Evolutionary conservation across 805 yeast genomes (phyloP).

Genomic region (Myxozyma geophila): DNA sequence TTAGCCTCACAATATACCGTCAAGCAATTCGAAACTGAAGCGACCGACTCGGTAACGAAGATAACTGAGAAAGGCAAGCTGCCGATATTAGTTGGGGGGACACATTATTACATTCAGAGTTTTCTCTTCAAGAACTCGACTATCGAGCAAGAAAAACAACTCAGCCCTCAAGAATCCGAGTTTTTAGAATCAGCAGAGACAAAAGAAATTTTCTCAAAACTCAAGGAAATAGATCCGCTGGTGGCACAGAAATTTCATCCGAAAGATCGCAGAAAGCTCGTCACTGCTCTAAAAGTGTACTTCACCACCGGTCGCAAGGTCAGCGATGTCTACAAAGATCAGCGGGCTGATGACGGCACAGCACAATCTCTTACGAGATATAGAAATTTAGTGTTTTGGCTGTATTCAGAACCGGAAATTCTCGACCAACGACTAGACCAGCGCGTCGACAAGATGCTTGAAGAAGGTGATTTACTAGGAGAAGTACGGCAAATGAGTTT

Average conservation of each 20-base stretch:
- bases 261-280: constrained; percentile 76
- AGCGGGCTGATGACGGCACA: constrained; percentile 43
- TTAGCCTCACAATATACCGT: constrained; percentile 85
- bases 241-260: constrained; percentile 88
- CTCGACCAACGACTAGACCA: constrained; percentile 68
- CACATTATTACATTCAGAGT: constrained; percentile 88
- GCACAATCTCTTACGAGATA: constrained; percentile 30
- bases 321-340: constrained; percentile 70
- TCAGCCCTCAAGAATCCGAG: constrained; percentile 18
- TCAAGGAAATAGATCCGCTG: constrained; percentile 65
- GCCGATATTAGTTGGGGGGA: constrained; percentile 94
- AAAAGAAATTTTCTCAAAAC: constrained; percentile 47
- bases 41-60: constrained; percentile 57
- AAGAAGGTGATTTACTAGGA: constrained; percentile 60
- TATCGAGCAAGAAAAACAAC: constrained; percentile 43
- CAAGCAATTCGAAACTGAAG: constrained; percentile 78
- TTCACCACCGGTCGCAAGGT: constrained; percentile 68
- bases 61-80: constrained; percentile 65
- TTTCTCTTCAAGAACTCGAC: constrained; percentile 73
- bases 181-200: constrained; percentile 37
- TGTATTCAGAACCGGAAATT: constrained; percentile 65
- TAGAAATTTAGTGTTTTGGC: constrained; percentile 69
- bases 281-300: constrained; percentile 80
- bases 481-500: constrained; percentile 69
- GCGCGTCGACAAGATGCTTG: constrained; percentile 85